Percentiles rank a stretch among this genome's conserved stretches.
phyloP scores from a whole-genome alignment of 2,329 filamentous ascomycete genomes.

The Tympanopsis confertula region DNA sequence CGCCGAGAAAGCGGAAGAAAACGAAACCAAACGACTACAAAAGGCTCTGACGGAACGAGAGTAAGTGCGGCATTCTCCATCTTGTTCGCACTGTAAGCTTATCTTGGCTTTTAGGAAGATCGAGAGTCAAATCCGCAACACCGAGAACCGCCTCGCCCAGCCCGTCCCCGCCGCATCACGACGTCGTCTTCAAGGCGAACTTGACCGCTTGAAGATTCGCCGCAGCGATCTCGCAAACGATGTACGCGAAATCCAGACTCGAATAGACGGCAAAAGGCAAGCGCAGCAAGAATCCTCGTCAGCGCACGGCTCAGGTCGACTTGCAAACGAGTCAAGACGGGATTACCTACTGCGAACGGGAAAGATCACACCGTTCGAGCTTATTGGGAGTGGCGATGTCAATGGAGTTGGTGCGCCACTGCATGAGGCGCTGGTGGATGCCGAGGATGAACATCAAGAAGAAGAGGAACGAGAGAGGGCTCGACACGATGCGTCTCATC shows the following conservation, averaged over 20 bases:
- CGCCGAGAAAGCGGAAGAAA: background rate
- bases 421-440: conserved; percentile 68
- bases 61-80: background rate
- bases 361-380: conserved; percentile 93
- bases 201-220: background rate
- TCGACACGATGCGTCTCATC: conserved; percentile 48
- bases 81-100: no score
- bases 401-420: conserved; percentile 56
- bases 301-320: conserved; percentile 38
- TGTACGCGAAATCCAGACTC: conserved; percentile 9
- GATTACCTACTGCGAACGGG: conserved; percentile 90
- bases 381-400: conserved; percentile 53
- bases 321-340: conserved; percentile 71
- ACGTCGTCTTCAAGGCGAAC: background rate
- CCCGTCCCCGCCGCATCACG: background rate
- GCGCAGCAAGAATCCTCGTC: conserved; percentile 23
- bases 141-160: background rate
- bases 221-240: background rate
- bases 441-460: conserved; percentile 60
- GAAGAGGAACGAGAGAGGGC: conserved; percentile 30
- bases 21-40: background rate
- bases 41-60: background rate
- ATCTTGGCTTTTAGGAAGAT: background rate
- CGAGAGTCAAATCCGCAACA: background rate
- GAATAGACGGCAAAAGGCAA: conserved; percentile 40